Evolutionary conservation across 1,139 yeast genomes (phyloP).

Genomic region (Candida smagusa): DNA sequence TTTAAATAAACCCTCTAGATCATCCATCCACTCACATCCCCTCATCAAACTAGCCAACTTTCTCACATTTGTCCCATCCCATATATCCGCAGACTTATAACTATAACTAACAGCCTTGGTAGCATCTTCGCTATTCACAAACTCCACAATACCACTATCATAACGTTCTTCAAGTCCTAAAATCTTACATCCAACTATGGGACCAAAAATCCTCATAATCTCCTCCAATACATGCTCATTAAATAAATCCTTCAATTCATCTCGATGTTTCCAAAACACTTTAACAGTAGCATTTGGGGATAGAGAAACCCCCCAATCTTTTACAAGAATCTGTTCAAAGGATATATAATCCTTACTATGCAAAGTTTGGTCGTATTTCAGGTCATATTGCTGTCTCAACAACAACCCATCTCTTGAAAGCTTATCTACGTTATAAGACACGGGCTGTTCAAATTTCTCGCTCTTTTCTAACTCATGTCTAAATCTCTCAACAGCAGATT

Average conservation of each 20-base stretch:
- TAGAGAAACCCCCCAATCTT: constrained; percentile 2
- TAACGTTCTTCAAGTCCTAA: constrained; percentile 21
- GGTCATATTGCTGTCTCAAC: constrained; percentile 24
- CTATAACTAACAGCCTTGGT: constrained; percentile 38
- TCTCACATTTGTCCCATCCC: constrained; percentile 48
- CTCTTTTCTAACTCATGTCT: constrained; percentile 32
- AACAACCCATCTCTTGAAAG: constrained; percentile 30
- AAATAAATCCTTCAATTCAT: constrained; percentile 30
- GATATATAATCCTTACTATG: constrained; percentile 15
- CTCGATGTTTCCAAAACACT: constrained; percentile 46
- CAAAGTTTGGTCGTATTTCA: constrained; percentile 1
- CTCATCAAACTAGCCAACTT: constrained; percentile 47
- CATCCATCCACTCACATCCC: constrained; percentile 19
- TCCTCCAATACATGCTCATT: constrained; percentile 28
- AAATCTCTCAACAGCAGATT: constrained; percentile 22
- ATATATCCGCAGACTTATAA: constrained; percentile 38
- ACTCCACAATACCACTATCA: constrained; percentile 37
- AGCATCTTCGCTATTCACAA: constrained; percentile 21
- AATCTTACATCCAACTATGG: constrained; percentile 19
- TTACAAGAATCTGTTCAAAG: constrained; percentile 16
- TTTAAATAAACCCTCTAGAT: too few species aligned
- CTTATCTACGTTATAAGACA: not conserved
- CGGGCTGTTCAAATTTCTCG: constrained; percentile 15
- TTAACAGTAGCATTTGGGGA: constrained; percentile 7
- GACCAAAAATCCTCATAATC: constrained; percentile 49